Evolutionary conservation across 2,329 filamentous ascomycete species (phyloP), one percentile per base, ranked within the genome.

Genomic region (Microdochium nivale): DNA sequence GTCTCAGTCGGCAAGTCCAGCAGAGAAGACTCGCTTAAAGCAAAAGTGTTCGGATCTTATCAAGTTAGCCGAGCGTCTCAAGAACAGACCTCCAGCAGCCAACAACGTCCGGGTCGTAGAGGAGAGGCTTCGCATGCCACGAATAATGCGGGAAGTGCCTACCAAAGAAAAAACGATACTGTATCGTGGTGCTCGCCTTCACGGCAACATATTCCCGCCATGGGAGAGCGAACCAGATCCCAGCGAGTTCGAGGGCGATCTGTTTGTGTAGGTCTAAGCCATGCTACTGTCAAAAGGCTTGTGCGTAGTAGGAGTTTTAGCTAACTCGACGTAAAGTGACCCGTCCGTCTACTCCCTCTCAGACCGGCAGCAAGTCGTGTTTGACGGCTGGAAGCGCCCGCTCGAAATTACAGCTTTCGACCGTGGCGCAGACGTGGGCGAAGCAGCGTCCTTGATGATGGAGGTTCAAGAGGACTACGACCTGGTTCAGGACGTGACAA

Each of bases 401-500:
- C 62, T 65, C 16, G 84, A 95, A 52, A 75, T 90, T 23, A 70
- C 87, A n/a, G 67, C 75, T 16, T 70, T 68, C 3, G 53, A 51
- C 2, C 33, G 53, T 7, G 52, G 49, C 23, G 9, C 49, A 11
- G 46, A 43, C 30, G 23, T 43, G 2, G 49, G 23, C 43, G 37
- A 50, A 21, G 54, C 19, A 46, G 48, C 51, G 24, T 47, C 48
- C 19, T 52, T 46, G 16, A 64, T 60, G 56, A 69, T 63, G 66
- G 56, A 56, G 33, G 64, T 78, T 16, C 68, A 70, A 7, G 70
- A 75, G 9, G 76, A 79, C 14, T 83, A 88, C 55, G 92, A 99
- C 67, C 78, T 99, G 8, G 90, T 96, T 2, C 94, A 99, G 68
- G 94, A 99, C 67, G 84, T 95, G 53, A 91, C 92, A 4, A 95